phyloP scores from a whole-genome alignment of 768 basidiomycete species.

The Lanmaoa rubissima region DNA sequence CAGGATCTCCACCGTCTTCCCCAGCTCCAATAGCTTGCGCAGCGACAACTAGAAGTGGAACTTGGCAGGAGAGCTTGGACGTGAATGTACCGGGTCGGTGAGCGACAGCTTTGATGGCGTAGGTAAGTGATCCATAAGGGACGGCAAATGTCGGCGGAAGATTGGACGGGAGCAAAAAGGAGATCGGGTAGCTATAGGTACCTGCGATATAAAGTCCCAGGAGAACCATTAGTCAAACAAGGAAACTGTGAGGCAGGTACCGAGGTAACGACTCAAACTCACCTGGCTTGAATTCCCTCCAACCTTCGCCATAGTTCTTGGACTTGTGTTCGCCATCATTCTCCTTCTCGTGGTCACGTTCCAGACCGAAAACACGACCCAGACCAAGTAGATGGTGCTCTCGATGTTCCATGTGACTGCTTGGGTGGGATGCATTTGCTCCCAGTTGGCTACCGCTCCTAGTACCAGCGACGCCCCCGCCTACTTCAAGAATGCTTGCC shows the following conservation, averaged over 20 bases:
- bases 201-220: constrained; percentile 44
- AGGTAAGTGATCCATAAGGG: constrained; percentile 73
- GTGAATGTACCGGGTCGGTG: constrained; percentile 88
- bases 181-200: constrained; percentile 93
- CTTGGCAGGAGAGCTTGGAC: constrained; percentile 63
- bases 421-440: background rate
- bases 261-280: constrained; percentile 15
- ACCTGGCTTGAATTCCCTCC: constrained; percentile 94
- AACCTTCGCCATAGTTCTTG: constrained; percentile 49
- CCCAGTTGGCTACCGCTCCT: background rate
- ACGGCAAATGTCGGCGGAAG: constrained; percentile 79
- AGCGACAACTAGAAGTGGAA: constrained; percentile 74
- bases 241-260: background rate
- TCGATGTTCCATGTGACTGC: constrained; percentile 6
- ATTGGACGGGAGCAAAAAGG: constrained; percentile 78
- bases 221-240: background rate
- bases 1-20: constrained; percentile 60
- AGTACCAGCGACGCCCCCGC: background rate
- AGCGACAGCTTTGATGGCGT: constrained; percentile 78
- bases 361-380: constrained; percentile 31
- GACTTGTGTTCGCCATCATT: constrained; percentile 27
- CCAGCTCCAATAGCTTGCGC: constrained; percentile 78
- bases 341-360: constrained; percentile 16
- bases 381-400: constrained; percentile 31
- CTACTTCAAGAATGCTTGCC: background rate